A percentile compares a stretch with the other conserved stretches of the same genome.
Conservation (phyloP, 1,284 basidiomycete genomes). For the Malassezia restricta region DNA sequence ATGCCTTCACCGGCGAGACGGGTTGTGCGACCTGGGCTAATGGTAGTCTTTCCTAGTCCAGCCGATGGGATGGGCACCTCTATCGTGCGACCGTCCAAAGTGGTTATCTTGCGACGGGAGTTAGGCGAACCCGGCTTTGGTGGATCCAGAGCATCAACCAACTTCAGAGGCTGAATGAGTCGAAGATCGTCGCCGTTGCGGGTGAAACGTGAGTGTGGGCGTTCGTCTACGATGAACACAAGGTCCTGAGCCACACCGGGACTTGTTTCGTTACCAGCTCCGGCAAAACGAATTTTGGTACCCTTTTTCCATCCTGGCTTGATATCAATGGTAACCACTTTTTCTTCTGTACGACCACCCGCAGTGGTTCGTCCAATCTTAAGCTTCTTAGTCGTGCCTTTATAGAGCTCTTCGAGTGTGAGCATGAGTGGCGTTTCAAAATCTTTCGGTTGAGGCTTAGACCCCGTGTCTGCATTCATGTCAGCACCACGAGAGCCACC, state of each 20-base stretch:
- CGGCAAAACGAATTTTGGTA: conserved; percentile 43
- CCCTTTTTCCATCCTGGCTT: conserved; percentile 46
- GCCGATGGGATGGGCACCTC: conserved; percentile 34
- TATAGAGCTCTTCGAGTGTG: conserved; percentile 79
- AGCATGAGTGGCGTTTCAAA: conserved; percentile 67
- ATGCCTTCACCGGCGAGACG: conserved; percentile 40
- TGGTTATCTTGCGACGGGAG: conserved; percentile 24
- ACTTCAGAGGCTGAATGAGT: conserved; percentile 24
- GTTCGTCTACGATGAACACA: conserved; percentile 45
- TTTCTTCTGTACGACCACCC: conserved; percentile 69
- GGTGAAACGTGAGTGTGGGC: conserved; percentile 31
- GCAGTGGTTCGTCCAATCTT: conserved; percentile 68
- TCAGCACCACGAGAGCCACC: conserved; percentile 15
- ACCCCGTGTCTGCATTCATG: conserved; percentile 16
- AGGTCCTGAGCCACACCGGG: conserved; percentile 37
- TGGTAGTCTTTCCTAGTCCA: conserved; percentile 20
- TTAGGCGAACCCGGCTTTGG: conserved; percentile 27
- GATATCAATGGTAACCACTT: conserved; percentile 55
- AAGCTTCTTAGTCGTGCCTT: conserved; percentile 73
- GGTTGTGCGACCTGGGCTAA: conserved; percentile 34
- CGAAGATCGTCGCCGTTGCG: conserved; percentile 41
- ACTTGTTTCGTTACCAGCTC: conserved; percentile 38
- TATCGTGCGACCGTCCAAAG: conserved; percentile 34
- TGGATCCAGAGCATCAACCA: conserved; percentile 41
- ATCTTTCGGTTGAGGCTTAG: conserved; percentile 53